Base-by-base conservation (phyloP, 192 early-diverging fungal species). In the Dissophora globulifera region DNA sequence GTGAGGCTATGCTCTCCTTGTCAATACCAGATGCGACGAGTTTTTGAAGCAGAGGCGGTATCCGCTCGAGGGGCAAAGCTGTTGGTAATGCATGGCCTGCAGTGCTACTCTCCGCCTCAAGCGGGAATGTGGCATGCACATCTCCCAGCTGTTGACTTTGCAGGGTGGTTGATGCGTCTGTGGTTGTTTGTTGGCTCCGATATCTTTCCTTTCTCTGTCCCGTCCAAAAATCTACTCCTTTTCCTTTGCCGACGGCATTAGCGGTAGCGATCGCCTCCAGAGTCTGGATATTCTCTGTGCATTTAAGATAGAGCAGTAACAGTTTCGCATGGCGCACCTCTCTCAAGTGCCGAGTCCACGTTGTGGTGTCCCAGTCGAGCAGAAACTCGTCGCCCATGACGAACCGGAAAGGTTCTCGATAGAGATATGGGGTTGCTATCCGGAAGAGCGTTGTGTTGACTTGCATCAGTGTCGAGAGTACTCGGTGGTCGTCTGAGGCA, bases 361-460 rank as follows among this genome's bases (percentile, higher is more conserved):
- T 35, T 5, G 48, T 57, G 1, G 67, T 69, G 41, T 69, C 48
- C 67, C 67, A 69, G 41, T 69, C 67, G 13, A 59, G 46, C 5
- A 29, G 33, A 27, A 69, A 69, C 27, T 69, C 67, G 31, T 69
- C 67, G 33, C 67, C 67, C 16, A 59, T 23, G 3, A 13, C 25
- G 23, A 69, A 69, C 4, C 23, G 15, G 45, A 59, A 69, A 11
- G 57, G 45, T 7, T 50, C 57, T 3, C 26, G 26, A 30, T 69
- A 69, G 13, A 69, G 67, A 29, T 69, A 69, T 13, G 67, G 67
- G 9, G 50, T 59, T 9, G 67, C 57, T 30, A 69, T 69, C 9
- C 57, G 56, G 57, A 69, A 69, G 0, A 69, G 41, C 12, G 67
- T 69, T 4, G 67, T 45, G 57, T 69, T 69, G 57, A 51, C 49